Evolutionary conservation across 2,329 filamentous ascomycete genomes (phyloP), one percentile per base, ranked within the genome.

Genomic region (Ophidiomyces ophidiicola): DNA sequence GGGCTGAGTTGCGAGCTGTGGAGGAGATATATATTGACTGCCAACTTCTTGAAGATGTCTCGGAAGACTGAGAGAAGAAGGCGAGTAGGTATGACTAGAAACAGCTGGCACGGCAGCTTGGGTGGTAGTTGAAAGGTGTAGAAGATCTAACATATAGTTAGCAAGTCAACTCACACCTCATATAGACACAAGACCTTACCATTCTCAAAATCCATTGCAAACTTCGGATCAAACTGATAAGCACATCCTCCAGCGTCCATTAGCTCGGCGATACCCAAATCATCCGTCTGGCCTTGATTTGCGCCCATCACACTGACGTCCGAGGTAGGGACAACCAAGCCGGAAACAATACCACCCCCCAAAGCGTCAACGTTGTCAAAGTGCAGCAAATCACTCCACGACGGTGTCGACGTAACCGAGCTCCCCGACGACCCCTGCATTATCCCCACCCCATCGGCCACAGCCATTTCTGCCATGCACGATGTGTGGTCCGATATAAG

Each of bases 311-410:
- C 14, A 10, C 21, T 25, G 15, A 29, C 24, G 15, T 14, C 25
- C n/a, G 8, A 10, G 14, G 7, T 18, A 18, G 34, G 30, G 21
- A 12, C 24, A 8, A 19, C 36, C n/a, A 26, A 2, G 10, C 10
- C 11, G 5, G 36, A 14, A 7, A 39, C 12, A 32, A 19, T 10
- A 7, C 32, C 28, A 11, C 26, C 26, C 11, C 19, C 19, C 2
- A 31, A 14, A 32, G 11, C 21, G 4, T 20, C 37, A 8, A 10
- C 37, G 15, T 15, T 17, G 20, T 26, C 37, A 20, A 39, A 18
- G 23, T 33, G 15, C 30, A 28, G n/a, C 25, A 28, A 14, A 10
- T 39, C 30, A 15, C 21, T 11, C 37, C 37, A 39, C 2, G 30
- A 17, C 14, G 37, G 30, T 17, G 20, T 29, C 26, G 37, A 29